These are phyloP conservation scores for Neurospora sp. DNA, from an alignment of 495 filamentous ascomycete species.

Conservation along the genomic window DNA sequence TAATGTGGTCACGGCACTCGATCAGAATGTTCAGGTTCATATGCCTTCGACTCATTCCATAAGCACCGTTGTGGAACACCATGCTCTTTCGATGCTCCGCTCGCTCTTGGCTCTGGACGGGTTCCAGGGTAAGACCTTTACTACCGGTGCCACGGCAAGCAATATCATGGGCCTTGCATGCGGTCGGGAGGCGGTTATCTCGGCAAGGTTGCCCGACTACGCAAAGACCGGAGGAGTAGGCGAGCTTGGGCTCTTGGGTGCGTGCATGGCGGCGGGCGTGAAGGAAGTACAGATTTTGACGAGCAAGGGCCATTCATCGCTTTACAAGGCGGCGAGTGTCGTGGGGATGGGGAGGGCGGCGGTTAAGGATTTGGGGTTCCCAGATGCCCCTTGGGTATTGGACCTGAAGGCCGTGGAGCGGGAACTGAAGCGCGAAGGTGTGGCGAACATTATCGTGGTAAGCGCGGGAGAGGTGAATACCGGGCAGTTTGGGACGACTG, in stretches of 20 bases:
- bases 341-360: slow-evolving; percentile 67
- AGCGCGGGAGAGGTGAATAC: slow-evolving; percentile 90
- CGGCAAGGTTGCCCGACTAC: slow-evolving; percentile 20
- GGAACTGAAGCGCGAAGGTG: slow-evolving; percentile 36
- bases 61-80: slow-evolving; percentile 63
- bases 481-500: slow-evolving; percentile 63
- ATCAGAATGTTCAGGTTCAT: slow-evolving; percentile 84
- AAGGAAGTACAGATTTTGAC: slow-evolving; percentile 65
- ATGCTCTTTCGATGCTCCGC: slow-evolving; percentile 56
- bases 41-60: slow-evolving; percentile 58
- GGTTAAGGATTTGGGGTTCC: slow-evolving; percentile 48
- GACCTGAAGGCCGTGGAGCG: slow-evolving; percentile 50
- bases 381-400: slow-evolving; percentile 51
- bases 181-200: slow-evolving; percentile 58
- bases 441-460: slow-evolving; percentile 63
- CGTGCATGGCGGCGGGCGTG: slow-evolving; percentile 52
- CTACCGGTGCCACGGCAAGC: slow-evolving; percentile 79
- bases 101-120: slow-evolving; percentile 54
- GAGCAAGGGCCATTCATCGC: slow-evolving; percentile 70
- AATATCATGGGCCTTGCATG: slow-evolving; percentile 78
- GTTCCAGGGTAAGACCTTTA: slow-evolving; percentile 63
- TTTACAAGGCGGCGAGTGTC: slow-evolving; percentile 72
- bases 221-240: slow-evolving; percentile 38
- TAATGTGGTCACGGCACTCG: slow-evolving; percentile 62
- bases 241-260: slow-evolving; percentile 57